phyloP scores from a whole-genome alignment of 352 stramenopile species.

The Blastocystis sp. region DNA sequence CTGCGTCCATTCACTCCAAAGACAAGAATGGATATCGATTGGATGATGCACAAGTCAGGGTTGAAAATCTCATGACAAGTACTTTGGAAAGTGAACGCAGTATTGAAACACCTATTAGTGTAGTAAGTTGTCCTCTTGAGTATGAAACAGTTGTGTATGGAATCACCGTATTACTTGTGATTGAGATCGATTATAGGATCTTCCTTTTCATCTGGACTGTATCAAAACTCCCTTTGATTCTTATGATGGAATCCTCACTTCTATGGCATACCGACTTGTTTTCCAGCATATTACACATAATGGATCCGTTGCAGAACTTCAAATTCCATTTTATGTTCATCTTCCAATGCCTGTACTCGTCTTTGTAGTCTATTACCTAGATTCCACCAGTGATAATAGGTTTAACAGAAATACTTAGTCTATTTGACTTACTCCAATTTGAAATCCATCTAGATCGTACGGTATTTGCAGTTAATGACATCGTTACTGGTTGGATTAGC shows the following conservation, averaged over 20 bases:
- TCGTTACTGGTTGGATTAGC: conserved; percentile 2
- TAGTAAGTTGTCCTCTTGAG: neutral
- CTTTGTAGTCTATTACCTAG: neutral
- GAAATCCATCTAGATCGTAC: neutral
- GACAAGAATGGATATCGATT: neutral
- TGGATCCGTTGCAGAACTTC: neutral
- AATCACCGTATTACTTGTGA: neutral
- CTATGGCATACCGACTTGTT: neutral
- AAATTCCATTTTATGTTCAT: neutral
- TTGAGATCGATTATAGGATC: neutral
- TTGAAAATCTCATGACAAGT: neutral
- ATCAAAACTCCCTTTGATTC: neutral
- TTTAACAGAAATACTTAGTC: neutral
- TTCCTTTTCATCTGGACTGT: neutral
- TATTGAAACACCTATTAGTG: neutral
- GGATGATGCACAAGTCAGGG: neutral
- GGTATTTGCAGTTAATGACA: neutral
- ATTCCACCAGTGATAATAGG: neutral
- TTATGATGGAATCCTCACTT: neutral
- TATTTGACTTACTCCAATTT: neutral
- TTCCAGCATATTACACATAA: neutral
- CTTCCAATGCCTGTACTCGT: neutral
- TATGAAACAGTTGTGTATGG: neutral
- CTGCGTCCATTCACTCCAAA: neutral
- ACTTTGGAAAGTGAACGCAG: neutral